These are phyloP conservation scores for Withania somnifera DNA, from an alignment of 305 asterid species.

Conservation along the genomic window DNA sequence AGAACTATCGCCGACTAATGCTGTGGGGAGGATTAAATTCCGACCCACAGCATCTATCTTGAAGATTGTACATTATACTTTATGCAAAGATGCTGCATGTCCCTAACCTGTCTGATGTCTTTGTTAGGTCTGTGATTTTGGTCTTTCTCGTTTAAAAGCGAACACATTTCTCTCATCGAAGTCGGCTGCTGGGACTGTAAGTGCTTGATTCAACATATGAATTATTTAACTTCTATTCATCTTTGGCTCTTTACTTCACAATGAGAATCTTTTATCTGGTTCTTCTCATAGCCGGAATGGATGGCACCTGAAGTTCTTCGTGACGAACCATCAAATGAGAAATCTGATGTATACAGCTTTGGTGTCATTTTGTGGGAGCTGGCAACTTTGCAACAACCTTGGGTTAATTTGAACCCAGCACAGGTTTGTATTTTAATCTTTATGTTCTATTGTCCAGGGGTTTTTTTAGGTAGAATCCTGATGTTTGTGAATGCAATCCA, in stretches of 20 bases:
- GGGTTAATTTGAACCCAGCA: conserved; percentile 82
- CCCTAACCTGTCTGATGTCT: conserved; percentile 16
- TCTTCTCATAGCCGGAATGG: conserved; percentile 80
- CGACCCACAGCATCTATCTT: neutral
- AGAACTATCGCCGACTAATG: neutral
- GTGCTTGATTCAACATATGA: conserved; percentile 12
- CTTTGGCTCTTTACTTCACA: neutral
- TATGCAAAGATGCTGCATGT: neutral
- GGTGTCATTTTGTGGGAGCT: conserved; percentile 98
- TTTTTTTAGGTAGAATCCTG: neutral
- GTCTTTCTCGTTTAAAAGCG: conserved; percentile 91
- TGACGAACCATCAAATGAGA: conserved; percentile 92
- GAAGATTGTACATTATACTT: neutral
- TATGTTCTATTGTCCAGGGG: neutral
- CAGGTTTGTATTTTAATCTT: conserved; percentile 53
- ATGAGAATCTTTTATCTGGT: neutral
- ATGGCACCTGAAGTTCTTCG: conserved; percentile 99
- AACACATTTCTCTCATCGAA: conserved; percentile 96
- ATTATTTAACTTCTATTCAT: neutral
- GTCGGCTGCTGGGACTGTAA: conserved; percentile 99
- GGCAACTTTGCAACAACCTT: conserved; percentile 81
- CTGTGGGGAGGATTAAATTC: neutral
- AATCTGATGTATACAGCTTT: conserved; percentile 93
- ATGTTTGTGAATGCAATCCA: neutral
- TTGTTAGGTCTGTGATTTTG: conserved; percentile 92